Conservation (phyloP, 805 yeast species). For the Candida silvatica region DNA sequence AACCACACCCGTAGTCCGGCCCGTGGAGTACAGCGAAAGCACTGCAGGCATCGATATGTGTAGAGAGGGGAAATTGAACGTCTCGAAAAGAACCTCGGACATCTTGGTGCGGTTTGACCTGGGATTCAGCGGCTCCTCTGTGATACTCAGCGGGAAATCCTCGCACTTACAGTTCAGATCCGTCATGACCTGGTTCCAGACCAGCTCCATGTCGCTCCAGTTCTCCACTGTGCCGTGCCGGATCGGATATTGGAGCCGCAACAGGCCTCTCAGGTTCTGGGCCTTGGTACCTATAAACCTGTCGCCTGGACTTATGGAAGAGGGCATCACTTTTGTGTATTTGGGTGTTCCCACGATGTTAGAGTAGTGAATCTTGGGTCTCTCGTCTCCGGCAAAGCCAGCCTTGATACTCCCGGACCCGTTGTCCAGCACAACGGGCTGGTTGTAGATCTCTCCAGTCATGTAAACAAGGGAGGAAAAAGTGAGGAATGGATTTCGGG, state of each 20-base stretch:
- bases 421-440: slow-evolving; percentile 71
- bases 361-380: slow-evolving; percentile 59
- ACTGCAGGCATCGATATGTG: slow-evolving; percentile 71
- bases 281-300: slow-evolving; percentile 71
- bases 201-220: slow-evolving; percentile 80
- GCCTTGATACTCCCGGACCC: slow-evolving; percentile 84
- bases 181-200: slow-evolving; percentile 64
- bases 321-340: slow-evolving; percentile 69
- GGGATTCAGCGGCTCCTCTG: slow-evolving; percentile 87
- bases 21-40: slow-evolving; percentile 76
- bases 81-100: slow-evolving; percentile 64
- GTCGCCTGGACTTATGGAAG: slow-evolving; percentile 48
- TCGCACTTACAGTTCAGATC: slow-evolving; percentile 43
- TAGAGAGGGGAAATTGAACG: slow-evolving; percentile 68
- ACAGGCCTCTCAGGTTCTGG: slow-evolving; percentile 68
- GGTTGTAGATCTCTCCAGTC: slow-evolving; percentile 37
- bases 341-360: slow-evolving; percentile 74
- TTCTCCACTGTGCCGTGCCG: slow-evolving; percentile 69
- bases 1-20: slow-evolving; percentile 85
- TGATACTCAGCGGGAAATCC: slow-evolving; percentile 80
- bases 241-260: slow-evolving; percentile 63
- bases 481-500: neutral
- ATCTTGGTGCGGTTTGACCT: slow-evolving; percentile 46
- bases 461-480: neutral
- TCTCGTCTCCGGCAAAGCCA: slow-evolving; percentile 90